These are phyloP conservation scores for Ophiostoma piceae DNA, from an alignment of 2,329 filamentous ascomycete species.

Conservation along the genomic window DNA sequence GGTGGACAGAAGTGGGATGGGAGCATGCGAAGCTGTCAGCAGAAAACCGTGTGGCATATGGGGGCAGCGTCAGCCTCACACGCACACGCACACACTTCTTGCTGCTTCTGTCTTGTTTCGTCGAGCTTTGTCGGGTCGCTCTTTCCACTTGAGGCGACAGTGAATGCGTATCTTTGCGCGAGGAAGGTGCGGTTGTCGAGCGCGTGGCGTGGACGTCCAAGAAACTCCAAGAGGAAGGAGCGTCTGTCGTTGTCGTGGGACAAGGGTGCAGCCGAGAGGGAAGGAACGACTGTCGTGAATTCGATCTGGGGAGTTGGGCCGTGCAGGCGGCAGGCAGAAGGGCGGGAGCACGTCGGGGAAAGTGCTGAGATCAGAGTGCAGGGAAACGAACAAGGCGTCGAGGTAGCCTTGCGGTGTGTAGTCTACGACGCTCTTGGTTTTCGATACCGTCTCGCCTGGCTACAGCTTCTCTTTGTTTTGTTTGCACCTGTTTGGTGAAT, in stretches of 20 bases:
- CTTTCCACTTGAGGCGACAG: neutral
- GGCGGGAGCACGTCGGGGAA: neutral
- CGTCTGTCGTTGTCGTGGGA: neutral
- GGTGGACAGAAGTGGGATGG: conserved; percentile 1
- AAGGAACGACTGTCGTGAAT: conserved; percentile 6
- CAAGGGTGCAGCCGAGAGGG: neutral
- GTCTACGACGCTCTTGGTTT: neutral
- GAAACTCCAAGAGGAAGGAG: neutral
- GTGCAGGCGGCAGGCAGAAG: neutral
- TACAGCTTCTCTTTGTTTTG: neutral
- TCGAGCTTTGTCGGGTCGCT: neutral
- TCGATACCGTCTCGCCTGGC: neutral
- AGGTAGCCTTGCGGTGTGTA: conserved; percentile 1
- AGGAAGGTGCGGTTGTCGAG: conserved; percentile 1
- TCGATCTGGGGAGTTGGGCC: neutral
- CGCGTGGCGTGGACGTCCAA: neutral
- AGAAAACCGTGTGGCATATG: neutral
- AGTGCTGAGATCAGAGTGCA: neutral
- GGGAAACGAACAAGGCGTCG: neutral
- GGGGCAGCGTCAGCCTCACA: conserved; percentile 4
- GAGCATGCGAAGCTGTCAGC: conserved; percentile 1
- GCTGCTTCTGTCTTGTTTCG: neutral
- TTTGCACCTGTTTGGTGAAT: conserved; percentile 11
- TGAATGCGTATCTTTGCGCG: neutral
- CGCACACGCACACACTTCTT: neutral